Evolutionary conservation across 2,329 filamentous ascomycete species (phyloP).

Genomic region (Colletotrichum tamarilloi): DNA sequence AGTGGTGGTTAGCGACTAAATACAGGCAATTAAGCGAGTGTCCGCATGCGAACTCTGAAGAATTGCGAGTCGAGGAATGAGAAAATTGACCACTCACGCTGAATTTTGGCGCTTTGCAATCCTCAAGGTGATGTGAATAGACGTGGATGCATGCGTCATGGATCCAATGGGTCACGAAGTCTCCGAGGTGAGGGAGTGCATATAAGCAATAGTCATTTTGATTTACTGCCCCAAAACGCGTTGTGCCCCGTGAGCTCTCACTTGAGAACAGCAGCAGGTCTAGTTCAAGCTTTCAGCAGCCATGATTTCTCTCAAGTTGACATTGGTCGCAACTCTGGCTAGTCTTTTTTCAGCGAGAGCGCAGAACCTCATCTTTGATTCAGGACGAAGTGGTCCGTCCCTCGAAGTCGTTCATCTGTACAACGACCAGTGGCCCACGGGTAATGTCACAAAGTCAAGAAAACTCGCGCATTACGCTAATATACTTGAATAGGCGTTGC

Average conservation of each 20-base stretch:
- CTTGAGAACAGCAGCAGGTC: background rate
- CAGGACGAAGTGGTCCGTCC: conserved; percentile 1
- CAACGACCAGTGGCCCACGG: conserved; percentile 13
- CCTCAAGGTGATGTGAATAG: background rate
- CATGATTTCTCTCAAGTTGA: too few species aligned
- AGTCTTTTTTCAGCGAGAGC: background rate
- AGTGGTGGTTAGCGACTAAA: background rate
- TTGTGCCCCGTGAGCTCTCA: too few species aligned
- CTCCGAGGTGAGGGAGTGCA: background rate
- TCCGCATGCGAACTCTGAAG: background rate
- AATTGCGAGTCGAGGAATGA: background rate
- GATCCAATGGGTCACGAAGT: background rate
- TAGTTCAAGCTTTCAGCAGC: background rate
- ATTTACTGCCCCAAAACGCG: too few species aligned
- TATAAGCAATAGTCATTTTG: background rate
- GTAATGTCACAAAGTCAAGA: background rate
- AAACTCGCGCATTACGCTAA: background rate
- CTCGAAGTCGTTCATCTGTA: conserved; percentile 8
- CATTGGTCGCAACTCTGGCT: background rate
- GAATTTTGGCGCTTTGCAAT: background rate
- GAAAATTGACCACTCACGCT: background rate
- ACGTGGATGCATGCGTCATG: background rate
- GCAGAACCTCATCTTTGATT: background rate
- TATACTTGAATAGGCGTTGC: background rate
- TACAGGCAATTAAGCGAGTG: background rate